phyloP scores from a whole-genome alignment of 805 yeast species.

The Lipomyces orientalis region DNA sequence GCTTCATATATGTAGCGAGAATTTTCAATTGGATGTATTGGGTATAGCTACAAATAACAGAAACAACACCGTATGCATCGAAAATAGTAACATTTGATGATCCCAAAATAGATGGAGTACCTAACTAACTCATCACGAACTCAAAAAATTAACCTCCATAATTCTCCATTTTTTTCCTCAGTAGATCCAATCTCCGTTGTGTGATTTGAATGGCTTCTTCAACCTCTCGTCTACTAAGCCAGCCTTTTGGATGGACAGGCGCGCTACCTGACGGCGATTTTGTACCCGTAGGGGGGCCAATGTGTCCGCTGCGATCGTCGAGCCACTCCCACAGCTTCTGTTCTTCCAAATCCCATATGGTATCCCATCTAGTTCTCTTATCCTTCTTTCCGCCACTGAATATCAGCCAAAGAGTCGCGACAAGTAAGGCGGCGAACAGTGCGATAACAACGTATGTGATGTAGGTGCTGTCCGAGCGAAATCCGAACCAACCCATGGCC shows the following conservation, averaged over 20 bases:
- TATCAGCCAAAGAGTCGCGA: neutral
- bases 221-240: slow-evolving; percentile 50
- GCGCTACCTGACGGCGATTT: neutral
- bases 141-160: slow-evolving; percentile 2
- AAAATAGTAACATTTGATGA: neutral
- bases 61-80: neutral
- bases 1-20: too few species aligned
- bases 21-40: too few species aligned
- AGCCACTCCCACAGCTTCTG: slow-evolving; percentile 78
- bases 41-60: neutral
- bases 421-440: slow-evolving; percentile 3
- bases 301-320: slow-evolving; percentile 48
- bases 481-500: neutral
- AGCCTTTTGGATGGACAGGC: slow-evolving; percentile 11
- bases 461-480: slow-evolving; percentile 19
- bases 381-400: slow-evolving; percentile 6
- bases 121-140: neutral
- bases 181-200: slow-evolving; percentile 49
- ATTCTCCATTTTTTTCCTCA: slow-evolving; percentile 20
- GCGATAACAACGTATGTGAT: slow-evolving; percentile 27
- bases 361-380: slow-evolving; percentile 15
- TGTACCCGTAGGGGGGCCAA: slow-evolving; percentile 41
- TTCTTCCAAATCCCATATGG: slow-evolving; percentile 52
- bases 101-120: slow-evolving; percentile 3
- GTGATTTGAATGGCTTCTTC: slow-evolving; percentile 55